These are phyloP conservation scores for Turnera subulata DNA, from an alignment of 345 rosid genomes.

Conservation along the genomic window DNA sequence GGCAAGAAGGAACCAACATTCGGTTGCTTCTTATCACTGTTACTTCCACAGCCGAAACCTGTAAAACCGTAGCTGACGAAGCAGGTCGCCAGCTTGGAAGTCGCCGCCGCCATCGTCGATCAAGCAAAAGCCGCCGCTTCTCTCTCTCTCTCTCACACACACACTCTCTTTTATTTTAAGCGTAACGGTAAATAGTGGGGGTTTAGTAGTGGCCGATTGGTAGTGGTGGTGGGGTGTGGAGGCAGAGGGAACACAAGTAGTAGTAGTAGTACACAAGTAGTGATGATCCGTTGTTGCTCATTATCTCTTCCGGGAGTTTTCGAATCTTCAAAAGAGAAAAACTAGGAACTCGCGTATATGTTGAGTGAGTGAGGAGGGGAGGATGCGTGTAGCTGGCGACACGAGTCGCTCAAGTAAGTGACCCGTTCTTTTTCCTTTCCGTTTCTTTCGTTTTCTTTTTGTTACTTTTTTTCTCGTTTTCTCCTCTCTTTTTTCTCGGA, in stretches of 20 bases:
- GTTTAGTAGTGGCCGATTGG: constrained; percentile 33
- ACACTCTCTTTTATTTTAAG: no score
- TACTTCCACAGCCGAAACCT: constrained; percentile 22
- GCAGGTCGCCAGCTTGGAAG: constrained; percentile 55
- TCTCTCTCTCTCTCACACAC: not conserved
- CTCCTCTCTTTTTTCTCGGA: not conserved
- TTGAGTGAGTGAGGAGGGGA: not conserved
- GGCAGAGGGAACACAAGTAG: not conserved
- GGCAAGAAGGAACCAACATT: constrained; percentile 34
- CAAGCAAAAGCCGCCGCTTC: not conserved
- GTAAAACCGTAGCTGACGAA: constrained; percentile 38
- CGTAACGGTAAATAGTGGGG: no score
- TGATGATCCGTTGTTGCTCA: no score
- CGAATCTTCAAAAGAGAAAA: not conserved
- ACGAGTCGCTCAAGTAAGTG: not conserved
- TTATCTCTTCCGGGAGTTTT: not conserved
- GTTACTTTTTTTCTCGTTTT: not conserved
- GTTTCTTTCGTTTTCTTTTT: not conserved
- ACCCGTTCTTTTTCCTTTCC: not conserved
- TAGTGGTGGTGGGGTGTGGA: not conserved
- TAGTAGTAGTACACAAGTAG: no score
- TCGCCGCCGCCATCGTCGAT: not conserved
- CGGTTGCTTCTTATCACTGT: constrained; percentile 4
- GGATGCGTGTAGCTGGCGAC: not conserved
- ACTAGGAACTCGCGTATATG: not conserved